These are phyloP conservation scores for Lyophyllum atratum DNA, from an alignment of 768 basidiomycete species.

Conservation along the genomic window DNA sequence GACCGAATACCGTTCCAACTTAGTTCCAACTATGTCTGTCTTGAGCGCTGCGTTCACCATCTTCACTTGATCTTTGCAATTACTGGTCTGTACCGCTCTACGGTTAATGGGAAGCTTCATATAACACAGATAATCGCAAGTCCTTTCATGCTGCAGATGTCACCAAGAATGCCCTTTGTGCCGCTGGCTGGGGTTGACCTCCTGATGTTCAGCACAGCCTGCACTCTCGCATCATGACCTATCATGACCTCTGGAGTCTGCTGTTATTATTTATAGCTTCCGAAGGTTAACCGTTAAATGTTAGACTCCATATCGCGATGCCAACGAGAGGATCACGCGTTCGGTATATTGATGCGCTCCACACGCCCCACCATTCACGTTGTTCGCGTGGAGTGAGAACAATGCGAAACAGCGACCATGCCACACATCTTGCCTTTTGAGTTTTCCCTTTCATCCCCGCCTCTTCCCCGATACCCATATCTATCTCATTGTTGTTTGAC, in stretches of 20 bases:
- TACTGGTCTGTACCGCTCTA: too few relatives aligned
- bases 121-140: too few relatives aligned
- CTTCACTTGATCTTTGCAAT: too few relatives aligned
- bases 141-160: too few relatives aligned
- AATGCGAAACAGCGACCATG: constrained; percentile 4
- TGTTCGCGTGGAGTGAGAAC: constrained; percentile 17
- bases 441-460: neutral
- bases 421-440: neutral
- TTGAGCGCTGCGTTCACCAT: too few relatives aligned
- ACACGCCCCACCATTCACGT: neutral
- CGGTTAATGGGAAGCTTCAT: too few relatives aligned
- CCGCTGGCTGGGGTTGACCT: too few relatives aligned
- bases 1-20: constrained; percentile 2
- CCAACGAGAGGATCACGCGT: constrained; percentile 1
- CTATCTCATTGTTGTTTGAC: neutral
- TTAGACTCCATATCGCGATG: constrained; percentile 2
- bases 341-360: constrained; percentile 1
- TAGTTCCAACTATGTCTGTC: too few relatives aligned
- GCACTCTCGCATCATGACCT: neutral
- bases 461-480: neutral
- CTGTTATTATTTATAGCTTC: neutral
- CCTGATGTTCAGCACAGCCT: too few relatives aligned
- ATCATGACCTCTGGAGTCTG: neutral
- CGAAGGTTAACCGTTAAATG: neutral
- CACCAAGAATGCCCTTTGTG: too few relatives aligned